Conservation (phyloP, 179 eudicot species). For the Patellifolia procumbens region DNA sequence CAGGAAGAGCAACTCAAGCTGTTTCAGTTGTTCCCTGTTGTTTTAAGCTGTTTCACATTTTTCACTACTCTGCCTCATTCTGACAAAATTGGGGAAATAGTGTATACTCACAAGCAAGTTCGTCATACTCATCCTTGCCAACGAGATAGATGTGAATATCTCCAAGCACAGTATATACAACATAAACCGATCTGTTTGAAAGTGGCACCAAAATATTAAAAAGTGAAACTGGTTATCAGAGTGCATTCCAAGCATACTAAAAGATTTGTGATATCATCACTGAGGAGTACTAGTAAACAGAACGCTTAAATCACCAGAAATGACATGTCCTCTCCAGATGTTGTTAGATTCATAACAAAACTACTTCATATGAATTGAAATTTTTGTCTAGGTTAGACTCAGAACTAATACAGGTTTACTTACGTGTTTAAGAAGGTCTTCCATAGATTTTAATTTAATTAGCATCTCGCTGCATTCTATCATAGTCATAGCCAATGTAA, state of each 20-base stretch:
- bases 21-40: not conserved
- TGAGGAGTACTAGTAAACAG: not conserved
- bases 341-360: not conserved
- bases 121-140: slow-evolving; percentile 98
- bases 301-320: not conserved
- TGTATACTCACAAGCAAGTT: slow-evolving; percentile 85
- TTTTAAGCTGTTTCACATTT: too few relatives aligned
- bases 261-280: not conserved
- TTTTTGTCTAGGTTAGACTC: not conserved
- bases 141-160: slow-evolving; percentile 85
- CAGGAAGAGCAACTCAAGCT: not conserved
- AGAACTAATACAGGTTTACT: not conserved
- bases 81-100: not conserved
- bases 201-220: not conserved
- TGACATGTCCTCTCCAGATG: too few relatives aligned
- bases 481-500: not conserved
- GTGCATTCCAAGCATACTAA: not conserved
- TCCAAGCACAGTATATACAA: slow-evolving; percentile 95
- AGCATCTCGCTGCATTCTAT: not conserved
- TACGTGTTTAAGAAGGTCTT: too few relatives aligned
- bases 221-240: not conserved
- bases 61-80: not conserved
- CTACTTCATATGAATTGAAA: not conserved
- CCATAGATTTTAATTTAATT: not conserved
- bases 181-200: slow-evolving; percentile 77